Evolutionary conservation across 352 stramenopile genomes (phyloP), one percentile per base, ranked within the genome.

Genomic region (Phytophthora tubulina): DNA sequence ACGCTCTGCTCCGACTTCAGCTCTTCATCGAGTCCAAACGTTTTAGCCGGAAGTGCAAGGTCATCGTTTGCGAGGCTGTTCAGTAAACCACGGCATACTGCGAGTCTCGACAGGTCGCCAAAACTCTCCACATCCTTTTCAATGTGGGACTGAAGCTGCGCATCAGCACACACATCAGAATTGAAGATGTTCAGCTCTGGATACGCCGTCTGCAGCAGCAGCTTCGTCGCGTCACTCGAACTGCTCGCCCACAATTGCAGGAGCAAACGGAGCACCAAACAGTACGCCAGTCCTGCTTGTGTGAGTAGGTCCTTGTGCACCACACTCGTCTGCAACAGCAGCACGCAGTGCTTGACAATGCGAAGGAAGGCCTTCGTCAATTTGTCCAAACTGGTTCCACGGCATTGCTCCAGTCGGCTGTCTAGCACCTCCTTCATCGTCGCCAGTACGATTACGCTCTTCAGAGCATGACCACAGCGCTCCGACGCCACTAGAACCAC

Each of bases 221-320:
- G 48, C 52, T 73, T 70, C 5, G 76, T 76, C 10, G 15, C 64
- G 11, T 46, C 38, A 41, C 35, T 35, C 11, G 35, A 67, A 27
- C 5, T 42, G 1, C 6, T 63, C 8, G 46, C 45, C n/a, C 60
- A 60, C n/a, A 76, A 55, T n/a, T 79, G 64, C 8, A 92, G 52
- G 13, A 94, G 53, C 36, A 94, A 33, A 4, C 86, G 86, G 30
- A 91, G 63, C n/a, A 93, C 50, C 7, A 94, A 74, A 48, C 85
- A 90, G 65, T 89, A 90, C 9, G 84, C 81, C 15, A 95, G 71
- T 4, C 84, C 88, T 4, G 86, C 85, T 61, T 93, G 86, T 0
- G 88, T 95, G 5, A 95, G 79, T 57, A 95, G 55, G 10, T 94
- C 86, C 66, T 95, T 95, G 70, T 91, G 84, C n/a, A 93, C 85